A percentile compares a stretch with the other conserved stretches of the same genome.
phyloP scores from a whole-genome alignment of 805 yeast genomes.

The Metschnikowia reukaufii region DNA sequence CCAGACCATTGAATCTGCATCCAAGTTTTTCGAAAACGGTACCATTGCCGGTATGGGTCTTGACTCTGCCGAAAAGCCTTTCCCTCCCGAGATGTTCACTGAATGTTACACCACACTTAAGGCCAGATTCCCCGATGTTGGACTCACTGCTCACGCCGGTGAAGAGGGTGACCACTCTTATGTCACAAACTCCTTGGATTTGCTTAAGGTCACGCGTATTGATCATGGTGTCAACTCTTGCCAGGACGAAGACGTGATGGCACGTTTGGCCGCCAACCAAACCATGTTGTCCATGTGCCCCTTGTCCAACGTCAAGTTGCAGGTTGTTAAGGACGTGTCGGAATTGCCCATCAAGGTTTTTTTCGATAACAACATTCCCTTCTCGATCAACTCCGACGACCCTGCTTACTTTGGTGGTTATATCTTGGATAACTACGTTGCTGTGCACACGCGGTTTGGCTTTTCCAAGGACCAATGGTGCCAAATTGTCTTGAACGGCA shows the following conservation, averaged over 20 bases:
- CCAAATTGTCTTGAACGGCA: constrained; percentile 60
- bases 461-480: constrained; percentile 63
- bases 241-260: constrained; percentile 53
- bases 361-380: constrained; percentile 62
- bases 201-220: constrained; percentile 57
- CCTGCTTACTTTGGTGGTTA: constrained; percentile 80
- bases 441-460: constrained; percentile 64
- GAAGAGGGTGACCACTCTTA: constrained; percentile 83
- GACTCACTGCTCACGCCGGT: constrained; percentile 84
- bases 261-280: constrained; percentile 53
- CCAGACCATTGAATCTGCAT: constrained; percentile 54
- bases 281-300: constrained; percentile 75
- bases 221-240: constrained; percentile 78
- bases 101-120: constrained; percentile 59
- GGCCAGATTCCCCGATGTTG: constrained; percentile 50
- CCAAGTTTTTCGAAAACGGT: constrained; percentile 53
- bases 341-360: constrained; percentile 66
- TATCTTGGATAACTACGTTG: constrained; percentile 69
- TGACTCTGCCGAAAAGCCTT: constrained; percentile 75
- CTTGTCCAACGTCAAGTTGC: constrained; percentile 70
- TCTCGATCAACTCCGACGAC: constrained; percentile 64
- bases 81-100: constrained; percentile 68
- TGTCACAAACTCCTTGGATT: constrained; percentile 57
- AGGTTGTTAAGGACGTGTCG: constrained; percentile 65
- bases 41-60: constrained; percentile 75